Evolutionary conservation across 148 eudicot genomes (phyloP).

Genomic region (Beta vulgaris): DNA sequence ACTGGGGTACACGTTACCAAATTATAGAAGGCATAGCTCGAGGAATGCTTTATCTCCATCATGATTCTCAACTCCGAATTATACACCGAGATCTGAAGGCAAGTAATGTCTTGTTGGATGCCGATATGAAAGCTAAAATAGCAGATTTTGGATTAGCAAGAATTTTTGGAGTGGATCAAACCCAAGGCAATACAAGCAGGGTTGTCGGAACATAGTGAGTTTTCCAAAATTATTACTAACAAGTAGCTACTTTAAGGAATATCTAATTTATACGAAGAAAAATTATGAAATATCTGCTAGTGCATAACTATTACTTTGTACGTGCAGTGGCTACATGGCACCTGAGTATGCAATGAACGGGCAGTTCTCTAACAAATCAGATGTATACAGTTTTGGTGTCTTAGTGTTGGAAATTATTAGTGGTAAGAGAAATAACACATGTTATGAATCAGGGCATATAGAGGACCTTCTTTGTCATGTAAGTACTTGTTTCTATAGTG

Average conservation of each 20-base stretch:
- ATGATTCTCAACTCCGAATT: slow-evolving; percentile 36
- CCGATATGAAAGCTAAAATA: slow-evolving; percentile 35
- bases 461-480: slow-evolving; percentile 40
- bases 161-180: slow-evolving; percentile 34
- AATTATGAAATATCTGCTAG: too few species aligned
- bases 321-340: slow-evolving; percentile 45
- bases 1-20: slow-evolving; percentile 25
- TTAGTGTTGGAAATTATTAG: slow-evolving; percentile 40
- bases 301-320: too few species aligned
- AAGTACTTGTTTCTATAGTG: not conserved
- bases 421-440: slow-evolving; percentile 30
- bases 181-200: slow-evolving; percentile 30
- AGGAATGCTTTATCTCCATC: slow-evolving; percentile 37
- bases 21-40: slow-evolving; percentile 26
- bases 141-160: slow-evolving; percentile 42
- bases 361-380: slow-evolving; percentile 36
- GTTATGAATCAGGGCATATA: not conserved
- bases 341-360: slow-evolving; percentile 43
- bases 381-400: slow-evolving; percentile 48
- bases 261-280: too few species aligned
- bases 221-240: not conserved
- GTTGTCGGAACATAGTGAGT: slow-evolving; percentile 43
- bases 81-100: slow-evolving; percentile 42
- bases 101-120: slow-evolving; percentile 37
- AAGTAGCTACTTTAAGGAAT: too few species aligned